Evolutionary conservation across 129 eudicot genomes (phyloP), one percentile per base, ranked within the genome.

Genomic region (Ambrosia trifida): DNA sequence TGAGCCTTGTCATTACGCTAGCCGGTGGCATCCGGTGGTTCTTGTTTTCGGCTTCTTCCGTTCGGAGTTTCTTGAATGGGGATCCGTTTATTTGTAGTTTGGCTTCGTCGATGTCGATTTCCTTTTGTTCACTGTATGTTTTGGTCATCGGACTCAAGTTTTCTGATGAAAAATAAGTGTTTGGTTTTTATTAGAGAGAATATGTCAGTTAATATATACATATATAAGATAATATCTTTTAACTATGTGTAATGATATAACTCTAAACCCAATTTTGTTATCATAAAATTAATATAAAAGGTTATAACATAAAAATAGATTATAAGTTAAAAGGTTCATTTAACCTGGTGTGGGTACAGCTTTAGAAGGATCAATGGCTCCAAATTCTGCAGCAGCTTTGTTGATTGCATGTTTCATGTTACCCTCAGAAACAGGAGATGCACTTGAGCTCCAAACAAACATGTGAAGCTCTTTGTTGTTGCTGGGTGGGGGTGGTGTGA

Each of bases 361-460:
- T 75, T 85, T 92, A 24, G 96, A 84, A 69, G 91, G 80, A 79
- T 89, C 98, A 76, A 93, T 67, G 40, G 75, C 80, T 3, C 87
- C 95, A 68, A 81, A 83, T 19, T 87, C 88, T 24, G 86, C 65
- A 53, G 90, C 89, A 62, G 83, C 84, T 77, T 84, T 85, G 32
- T 82, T 89, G 17, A 83, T 85, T 0, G 86, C 96, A 50, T 94
- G 75, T 65, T 78, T 87, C 86, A 85, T 72, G 72, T 87, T 81
- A 10, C 86, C 85, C 60, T 94, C 98, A 3, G 98, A 94, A 4
- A 78, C 95, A 7, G 98, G 98, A 31, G 98, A 94, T 14, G 89
- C 92, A 74, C 88, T 94, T 60, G 98, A 94, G 68, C 98, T 94
- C 98, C 98, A 94, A 33, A 94, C 95, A 82, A 85, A 94, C 98